These are phyloP conservation scores for Fusarium tupiense DNA, from an alignment of 2,329 filamentous ascomycete genomes.

Conservation along the genomic window DNA sequence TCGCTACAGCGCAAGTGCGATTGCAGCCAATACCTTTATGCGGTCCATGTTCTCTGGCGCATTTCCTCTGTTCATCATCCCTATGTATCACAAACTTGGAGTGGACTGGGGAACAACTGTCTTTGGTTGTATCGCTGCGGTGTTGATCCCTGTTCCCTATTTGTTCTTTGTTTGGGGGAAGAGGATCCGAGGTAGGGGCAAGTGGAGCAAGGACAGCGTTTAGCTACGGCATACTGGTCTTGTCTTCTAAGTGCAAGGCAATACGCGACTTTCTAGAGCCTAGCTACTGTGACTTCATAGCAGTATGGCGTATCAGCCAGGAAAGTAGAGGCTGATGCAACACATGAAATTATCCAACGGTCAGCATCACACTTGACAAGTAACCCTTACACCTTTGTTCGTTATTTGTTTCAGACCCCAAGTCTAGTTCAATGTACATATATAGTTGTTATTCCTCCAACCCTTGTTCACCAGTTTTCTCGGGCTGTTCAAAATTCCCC, in stretches of 20 bases:
- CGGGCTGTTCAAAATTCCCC: fast-evolving
- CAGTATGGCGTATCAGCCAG: fast-evolving
- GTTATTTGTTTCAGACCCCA: fast-evolving
- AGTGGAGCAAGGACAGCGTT: neutral
- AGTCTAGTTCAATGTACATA: neutral
- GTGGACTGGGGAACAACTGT: slow-evolving; percentile 1
- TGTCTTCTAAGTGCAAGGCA: fast-evolving
- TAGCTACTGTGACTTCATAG: too few species aligned
- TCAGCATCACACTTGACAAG: neutral
- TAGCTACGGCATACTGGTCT: neutral
- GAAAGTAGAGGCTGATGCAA: too few species aligned
- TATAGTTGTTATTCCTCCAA: neutral
- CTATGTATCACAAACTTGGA: neutral
- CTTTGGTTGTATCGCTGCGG: neutral
- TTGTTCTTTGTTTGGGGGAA: neutral
- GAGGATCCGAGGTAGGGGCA: neutral
- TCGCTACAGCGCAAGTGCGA: neutral
- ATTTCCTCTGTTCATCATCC: slow-evolving; percentile 1
- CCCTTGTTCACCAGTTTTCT: fast-evolving
- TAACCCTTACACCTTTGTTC: fast-evolving
- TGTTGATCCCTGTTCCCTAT: neutral
- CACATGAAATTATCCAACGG: neutral
- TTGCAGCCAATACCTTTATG: neutral
- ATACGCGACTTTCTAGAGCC: fast-evolving
- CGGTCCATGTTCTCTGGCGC: neutral